Conservation (phyloP, 306 rosid genomes). For the Cicer pinnatifidum region DNA sequence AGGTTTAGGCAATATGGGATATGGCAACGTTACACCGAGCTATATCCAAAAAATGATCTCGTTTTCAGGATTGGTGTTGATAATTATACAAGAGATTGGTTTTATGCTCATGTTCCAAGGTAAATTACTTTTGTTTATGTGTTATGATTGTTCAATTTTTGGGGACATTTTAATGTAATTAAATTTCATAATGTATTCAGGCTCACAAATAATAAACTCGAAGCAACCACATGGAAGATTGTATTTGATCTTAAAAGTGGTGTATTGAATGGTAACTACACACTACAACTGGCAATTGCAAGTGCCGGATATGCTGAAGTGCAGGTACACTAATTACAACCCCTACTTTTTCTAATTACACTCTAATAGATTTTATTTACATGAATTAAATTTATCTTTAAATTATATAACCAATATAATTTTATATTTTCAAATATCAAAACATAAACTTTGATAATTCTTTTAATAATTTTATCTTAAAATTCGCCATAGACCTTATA, state of each 20-base stretch:
- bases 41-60: constrained; percentile 57
- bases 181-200: constrained; percentile 43
- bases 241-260: constrained; percentile 48
- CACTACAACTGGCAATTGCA: constrained; percentile 77
- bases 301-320: constrained; percentile 52
- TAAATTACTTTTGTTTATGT: background rate
- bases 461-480: no score
- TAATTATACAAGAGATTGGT: constrained; percentile 57
- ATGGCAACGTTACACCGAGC: constrained; percentile 65
- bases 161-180: background rate
- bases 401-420: no score
- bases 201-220: constrained; percentile 30
- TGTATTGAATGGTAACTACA: constrained; percentile 50
- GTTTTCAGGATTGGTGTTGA: constrained; percentile 46
- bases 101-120: constrained; percentile 66
- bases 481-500: no score
- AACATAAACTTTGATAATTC: no score
- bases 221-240: constrained; percentile 75
- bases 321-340: constrained; percentile 50
- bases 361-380: no score
- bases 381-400: no score
- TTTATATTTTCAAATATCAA: no score
- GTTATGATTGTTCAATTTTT: background rate
- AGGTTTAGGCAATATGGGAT: constrained; percentile 76
- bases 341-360: no score